phyloP scores from a whole-genome alignment of 371 early-diverging fungal genomes.

The Apophysomyces trapeziformis region DNA sequence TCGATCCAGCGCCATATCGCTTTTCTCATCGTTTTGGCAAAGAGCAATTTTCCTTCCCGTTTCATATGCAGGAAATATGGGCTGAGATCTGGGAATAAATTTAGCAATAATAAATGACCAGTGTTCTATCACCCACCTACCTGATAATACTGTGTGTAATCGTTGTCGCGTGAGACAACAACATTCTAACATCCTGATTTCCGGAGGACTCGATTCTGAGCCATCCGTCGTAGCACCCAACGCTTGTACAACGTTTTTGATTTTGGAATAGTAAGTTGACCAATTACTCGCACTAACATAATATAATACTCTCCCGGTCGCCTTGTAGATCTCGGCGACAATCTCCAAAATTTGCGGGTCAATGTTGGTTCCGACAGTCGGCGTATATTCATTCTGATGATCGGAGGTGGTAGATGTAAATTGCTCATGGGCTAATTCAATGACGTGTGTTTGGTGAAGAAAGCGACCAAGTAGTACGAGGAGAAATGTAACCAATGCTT shows the following conservation, averaged over 20 bases:
- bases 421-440: slow-evolving; percentile 56
- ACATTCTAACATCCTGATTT: slow-evolving; percentile 41
- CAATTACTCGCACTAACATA: slow-evolving; percentile 85
- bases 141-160: slow-evolving; percentile 36
- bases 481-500: slow-evolving; percentile 67
- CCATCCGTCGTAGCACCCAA: slow-evolving; percentile 29
- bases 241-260: slow-evolving; percentile 40
- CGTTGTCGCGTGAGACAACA: slow-evolving; percentile 28
- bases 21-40: slow-evolving; percentile 70
- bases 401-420: slow-evolving; percentile 27
- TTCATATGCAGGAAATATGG: slow-evolving; percentile 66
- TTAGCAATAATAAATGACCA: slow-evolving; percentile 2
- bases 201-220: slow-evolving; percentile 33
- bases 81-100: slow-evolving; percentile 57
- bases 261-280: slow-evolving; percentile 69
- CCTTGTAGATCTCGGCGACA: slow-evolving; percentile 57
- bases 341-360: slow-evolving; percentile 40
- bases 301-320: slow-evolving; percentile 73
- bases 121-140: slow-evolving; percentile 17
- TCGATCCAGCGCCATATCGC: slow-evolving; percentile 92
- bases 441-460: slow-evolving; percentile 51
- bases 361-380: slow-evolving; percentile 28
- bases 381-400: slow-evolving; percentile 32
- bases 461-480: slow-evolving; percentile 65
- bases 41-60: slow-evolving; percentile 66